These are phyloP conservation scores for Fraxinus baroniana DNA, from an alignment of 305 asterid species.

Conservation along the genomic window DNA sequence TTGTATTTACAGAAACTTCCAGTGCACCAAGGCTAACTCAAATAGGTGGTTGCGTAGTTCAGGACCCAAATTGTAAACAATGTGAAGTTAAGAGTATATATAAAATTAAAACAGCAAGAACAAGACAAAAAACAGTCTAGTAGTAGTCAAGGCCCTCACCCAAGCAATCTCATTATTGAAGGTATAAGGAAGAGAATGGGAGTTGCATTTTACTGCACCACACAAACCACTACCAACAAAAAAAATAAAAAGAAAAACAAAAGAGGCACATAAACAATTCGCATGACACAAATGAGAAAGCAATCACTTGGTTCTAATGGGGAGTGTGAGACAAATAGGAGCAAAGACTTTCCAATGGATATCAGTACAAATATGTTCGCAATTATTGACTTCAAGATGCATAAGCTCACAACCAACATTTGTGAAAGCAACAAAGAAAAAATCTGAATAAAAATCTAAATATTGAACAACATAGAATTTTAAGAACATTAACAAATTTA, in stretches of 20 bases:
- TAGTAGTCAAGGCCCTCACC: neutral
- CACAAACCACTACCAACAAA: neutral
- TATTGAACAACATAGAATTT: no score
- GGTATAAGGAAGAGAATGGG: neutral
- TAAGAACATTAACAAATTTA: no score
- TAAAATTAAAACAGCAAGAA: neutral
- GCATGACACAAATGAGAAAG: no score
- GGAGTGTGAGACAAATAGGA: no score
- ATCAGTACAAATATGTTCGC: no score
- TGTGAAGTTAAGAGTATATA: neutral
- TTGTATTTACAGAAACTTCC: slow-evolving; percentile 73
- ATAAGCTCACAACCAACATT: no score
- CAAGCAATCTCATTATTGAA: neutral
- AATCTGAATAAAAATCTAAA: no score
- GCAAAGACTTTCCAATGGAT: no score
- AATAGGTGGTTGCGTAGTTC: slow-evolving; percentile 57
- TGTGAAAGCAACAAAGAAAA: no score
- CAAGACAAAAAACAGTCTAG: neutral
- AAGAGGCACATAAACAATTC: neutral
- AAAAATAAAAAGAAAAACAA: neutral
- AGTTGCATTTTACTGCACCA: neutral
- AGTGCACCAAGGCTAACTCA: slow-evolving; percentile 72
- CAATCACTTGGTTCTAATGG: no score
- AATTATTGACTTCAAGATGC: no score
- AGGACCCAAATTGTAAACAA: slow-evolving; percentile 13